These are phyloP conservation scores for Cymbopogon flexuosus DNA, from an alignment of 202 grass and related monocot genomes.

Conservation along the genomic window DNA sequence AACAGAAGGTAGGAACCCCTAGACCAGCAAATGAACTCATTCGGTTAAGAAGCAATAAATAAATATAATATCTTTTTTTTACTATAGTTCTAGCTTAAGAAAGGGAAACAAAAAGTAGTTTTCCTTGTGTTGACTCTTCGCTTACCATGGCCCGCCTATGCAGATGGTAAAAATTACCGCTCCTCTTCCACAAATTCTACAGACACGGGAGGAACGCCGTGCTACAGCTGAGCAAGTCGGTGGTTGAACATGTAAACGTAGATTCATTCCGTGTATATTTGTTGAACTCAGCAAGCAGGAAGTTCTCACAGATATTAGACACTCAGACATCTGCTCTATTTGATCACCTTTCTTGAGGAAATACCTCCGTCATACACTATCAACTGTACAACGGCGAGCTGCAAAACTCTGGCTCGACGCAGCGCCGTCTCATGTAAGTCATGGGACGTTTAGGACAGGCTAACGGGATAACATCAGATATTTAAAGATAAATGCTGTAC, in stretches of 20 bases:
- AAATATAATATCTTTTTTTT: neutral
- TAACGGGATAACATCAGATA: neutral
- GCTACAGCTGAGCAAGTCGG: neutral
- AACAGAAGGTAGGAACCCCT: neutral
- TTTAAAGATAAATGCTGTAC: neutral
- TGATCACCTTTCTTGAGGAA: neutral
- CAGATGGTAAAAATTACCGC: slow-evolving; percentile 48
- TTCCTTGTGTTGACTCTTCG: neutral
- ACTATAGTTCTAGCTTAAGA: neutral
- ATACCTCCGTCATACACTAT: neutral
- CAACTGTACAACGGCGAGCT: neutral
- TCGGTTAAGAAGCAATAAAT: neutral
- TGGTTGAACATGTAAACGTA: neutral
- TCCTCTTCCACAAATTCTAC: slow-evolving; percentile 41
- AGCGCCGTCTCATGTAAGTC: neutral
- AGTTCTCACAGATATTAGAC: neutral
- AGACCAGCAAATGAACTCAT: neutral
- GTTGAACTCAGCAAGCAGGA: neutral
- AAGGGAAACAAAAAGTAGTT: neutral
- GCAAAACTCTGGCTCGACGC: neutral
- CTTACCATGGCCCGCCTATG: neutral
- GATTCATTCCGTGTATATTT: neutral
- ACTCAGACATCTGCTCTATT: neutral
- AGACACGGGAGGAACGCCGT: slow-evolving; percentile 27
- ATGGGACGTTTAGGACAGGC: neutral